Conservation (phyloP, 305 asterid genomes). For the Solanum chacoense region DNA sequence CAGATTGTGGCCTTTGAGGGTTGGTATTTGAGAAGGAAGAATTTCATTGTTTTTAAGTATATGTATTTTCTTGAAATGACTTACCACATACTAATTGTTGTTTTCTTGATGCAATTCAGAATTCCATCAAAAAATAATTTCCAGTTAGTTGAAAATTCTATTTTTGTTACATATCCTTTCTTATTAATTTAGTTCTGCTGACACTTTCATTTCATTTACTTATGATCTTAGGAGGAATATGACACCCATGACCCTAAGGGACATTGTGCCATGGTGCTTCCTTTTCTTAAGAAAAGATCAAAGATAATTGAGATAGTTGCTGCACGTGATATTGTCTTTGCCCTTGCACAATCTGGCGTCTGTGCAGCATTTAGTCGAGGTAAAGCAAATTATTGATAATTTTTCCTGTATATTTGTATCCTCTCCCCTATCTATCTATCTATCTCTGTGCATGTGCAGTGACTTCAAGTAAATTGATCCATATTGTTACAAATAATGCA, state of each 20-base stretch:
- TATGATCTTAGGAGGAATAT: slow-evolving; percentile 67
- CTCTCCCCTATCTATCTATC: not conserved
- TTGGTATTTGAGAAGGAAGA: not conserved
- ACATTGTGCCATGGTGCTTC: slow-evolving; percentile 44
- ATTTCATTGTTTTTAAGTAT: not conserved
- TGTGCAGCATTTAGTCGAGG: slow-evolving; percentile 99
- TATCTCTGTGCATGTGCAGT: not conserved
- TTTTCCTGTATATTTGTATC: not conserved
- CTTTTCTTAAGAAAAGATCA: slow-evolving; percentile 89
- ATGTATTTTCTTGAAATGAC: not conserved
- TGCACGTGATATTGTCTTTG: slow-evolving; percentile 95
- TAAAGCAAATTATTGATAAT: slow-evolving; percentile 6
- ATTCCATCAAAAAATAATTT: not conserved
- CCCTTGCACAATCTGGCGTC: slow-evolving; percentile 96
- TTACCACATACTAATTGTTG: not conserved
- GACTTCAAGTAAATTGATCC: not conserved
- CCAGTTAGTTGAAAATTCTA: not conserved
- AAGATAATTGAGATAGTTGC: slow-evolving; percentile 92
- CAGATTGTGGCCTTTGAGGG: not conserved
- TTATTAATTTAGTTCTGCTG: not conserved
- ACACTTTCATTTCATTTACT: not conserved
- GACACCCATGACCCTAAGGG: slow-evolving; percentile 99
- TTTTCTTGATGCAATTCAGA: not conserved
- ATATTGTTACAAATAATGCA: slow-evolving; percentile 32
- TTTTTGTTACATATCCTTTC: not conserved